phyloP scores from a whole-genome alignment of 192 early-diverging fungal species.

The Podila horticola region DNA sequence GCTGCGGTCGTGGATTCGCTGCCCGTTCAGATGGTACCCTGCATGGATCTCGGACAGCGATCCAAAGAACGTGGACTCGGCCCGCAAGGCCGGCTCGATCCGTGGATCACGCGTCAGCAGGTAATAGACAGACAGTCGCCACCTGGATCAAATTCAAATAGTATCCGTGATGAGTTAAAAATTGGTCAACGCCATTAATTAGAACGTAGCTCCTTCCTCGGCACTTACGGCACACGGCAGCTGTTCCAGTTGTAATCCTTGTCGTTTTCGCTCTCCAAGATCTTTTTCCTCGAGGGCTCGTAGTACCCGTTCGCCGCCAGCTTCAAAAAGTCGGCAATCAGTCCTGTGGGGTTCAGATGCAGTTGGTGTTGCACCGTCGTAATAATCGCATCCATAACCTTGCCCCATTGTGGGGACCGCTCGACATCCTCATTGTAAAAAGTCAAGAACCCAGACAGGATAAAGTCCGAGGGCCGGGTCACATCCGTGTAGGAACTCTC shows the following conservation, averaged over 20 bases:
- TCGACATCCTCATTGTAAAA: constrained; percentile 62
- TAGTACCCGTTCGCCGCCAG: constrained; percentile 44
- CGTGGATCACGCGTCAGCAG: constrained; percentile 57
- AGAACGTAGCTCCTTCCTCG: too few species aligned
- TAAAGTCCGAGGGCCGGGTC: constrained; percentile 64
- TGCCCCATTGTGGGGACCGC: constrained; percentile 53
- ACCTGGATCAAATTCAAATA: constrained; percentile 15
- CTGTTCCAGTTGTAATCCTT: constrained; percentile 68
- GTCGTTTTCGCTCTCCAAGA: constrained; percentile 58
- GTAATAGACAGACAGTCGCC: constrained; percentile 62
- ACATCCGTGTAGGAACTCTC: constrained; percentile 53
- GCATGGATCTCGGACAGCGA: constrained; percentile 47
- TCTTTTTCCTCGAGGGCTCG: constrained; percentile 50
- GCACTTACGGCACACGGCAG: constrained; percentile 60
- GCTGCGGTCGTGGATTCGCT: constrained; percentile 52
- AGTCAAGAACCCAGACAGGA: constrained; percentile 58
- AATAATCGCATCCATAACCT: constrained; percentile 59
- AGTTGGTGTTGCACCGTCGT: constrained; percentile 50
- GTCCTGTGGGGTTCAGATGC: constrained; percentile 55
- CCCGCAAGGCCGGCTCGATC: constrained; percentile 49
- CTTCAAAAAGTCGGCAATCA: constrained; percentile 65
- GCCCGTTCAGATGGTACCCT: constrained; percentile 61
- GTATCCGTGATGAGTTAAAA: too few species aligned
- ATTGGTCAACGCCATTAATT: too few species aligned
- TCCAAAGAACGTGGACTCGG: constrained; percentile 59